Base-by-base conservation (phyloP, 2,329 filamentous ascomycete genomes). In the Talaromyces sp. region DNA sequence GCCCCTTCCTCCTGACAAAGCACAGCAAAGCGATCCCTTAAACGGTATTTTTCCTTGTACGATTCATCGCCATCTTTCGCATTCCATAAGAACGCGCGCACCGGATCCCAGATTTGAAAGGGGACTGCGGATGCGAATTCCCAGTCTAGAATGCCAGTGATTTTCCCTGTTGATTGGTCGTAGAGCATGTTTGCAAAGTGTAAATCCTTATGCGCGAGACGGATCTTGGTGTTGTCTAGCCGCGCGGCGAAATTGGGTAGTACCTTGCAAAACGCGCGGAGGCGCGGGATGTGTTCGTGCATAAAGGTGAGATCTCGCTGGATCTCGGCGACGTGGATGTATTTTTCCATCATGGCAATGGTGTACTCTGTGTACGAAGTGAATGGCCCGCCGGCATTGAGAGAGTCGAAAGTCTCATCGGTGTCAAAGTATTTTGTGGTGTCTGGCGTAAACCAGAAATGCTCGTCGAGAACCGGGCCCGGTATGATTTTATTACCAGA, bases 141-240 rank as follows among this genome's bases (percentile, higher is more conserved):
- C 75, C 73, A 78, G 67, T 74, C 73, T 11, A 75, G 62, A 13
- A 78, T 66, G 1, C 63, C 69, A 0, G 74, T 77, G 51, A 78
- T 71, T 7, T 58, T 60, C 0, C 60, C 56, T 1, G 66, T 64
- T 7, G 60, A 39, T 1, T 61, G 62, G n/a, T 73, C 67, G 62
- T 68, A 75, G 59, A 76, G 69, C 39, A 77, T 65, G 52, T 77
- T 78, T 13, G 69, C 74, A 44, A 78, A 71, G 60, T 77, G 73
- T 51, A 77, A 55, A 63, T 77, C 75, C 61, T 73, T 74, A 63
- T 78, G 77, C 7, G 75, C 71, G 1, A 78, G 67, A 5, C 71
- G 57, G 25, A 68, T 60, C 15, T 49, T 57, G 3, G 63, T 63
- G 4, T 63, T 58, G 61, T 74, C 67, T 1, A 73, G 65, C 47